Conservation (phyloP, 2,329 filamentous ascomycete genomes). For the Colletotrichum abscissum region DNA sequence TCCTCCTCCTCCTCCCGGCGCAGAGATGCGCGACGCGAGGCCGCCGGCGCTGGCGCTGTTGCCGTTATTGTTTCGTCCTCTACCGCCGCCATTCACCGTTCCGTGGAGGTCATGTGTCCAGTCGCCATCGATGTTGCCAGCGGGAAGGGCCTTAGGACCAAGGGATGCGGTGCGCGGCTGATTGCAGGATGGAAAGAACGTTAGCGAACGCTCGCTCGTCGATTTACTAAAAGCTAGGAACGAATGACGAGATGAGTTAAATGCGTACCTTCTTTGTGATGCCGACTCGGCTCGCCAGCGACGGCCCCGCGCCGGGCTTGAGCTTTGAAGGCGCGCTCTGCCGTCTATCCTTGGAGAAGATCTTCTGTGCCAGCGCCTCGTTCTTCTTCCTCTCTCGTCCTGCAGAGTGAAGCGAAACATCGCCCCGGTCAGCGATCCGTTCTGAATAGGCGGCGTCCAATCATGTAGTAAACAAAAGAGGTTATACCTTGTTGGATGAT, state of each 20-base stretch:
- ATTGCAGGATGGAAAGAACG: constrained; percentile 20
- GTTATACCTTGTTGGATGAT: constrained; percentile 63
- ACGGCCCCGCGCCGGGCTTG: constrained; percentile 60
- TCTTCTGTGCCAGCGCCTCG: constrained; percentile 76
- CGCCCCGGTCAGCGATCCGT: constrained; percentile 16
- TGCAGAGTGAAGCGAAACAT: constrained; percentile 40
- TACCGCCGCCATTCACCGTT: constrained; percentile 49
- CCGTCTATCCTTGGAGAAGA: constrained; percentile 72
- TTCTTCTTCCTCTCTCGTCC: constrained; percentile 78
- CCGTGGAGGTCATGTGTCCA: constrained; percentile 79
- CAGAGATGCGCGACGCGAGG: constrained; percentile 59
- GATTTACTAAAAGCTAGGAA: neutral
- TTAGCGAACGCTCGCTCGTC: constrained; percentile 35
- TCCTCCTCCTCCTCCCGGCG: constrained; percentile 54
- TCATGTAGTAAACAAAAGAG: constrained; percentile 7
- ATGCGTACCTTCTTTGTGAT: constrained; percentile 78
- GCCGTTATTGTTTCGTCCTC: constrained; percentile 36
- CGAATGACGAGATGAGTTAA: neutral
- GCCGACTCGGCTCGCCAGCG: constrained; percentile 78
- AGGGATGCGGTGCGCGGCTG: constrained; percentile 43
- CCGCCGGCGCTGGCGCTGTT: constrained; percentile 44
- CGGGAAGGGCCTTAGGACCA: constrained; percentile 49
- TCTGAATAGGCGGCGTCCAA: neutral
- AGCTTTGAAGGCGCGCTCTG: constrained; percentile 65
- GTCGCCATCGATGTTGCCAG: constrained; percentile 72